Evolutionary conservation across 345 rosid genomes (phyloP), one percentile per base, ranked within the genome.

Genomic region (Boechera divaricarpa): DNA sequence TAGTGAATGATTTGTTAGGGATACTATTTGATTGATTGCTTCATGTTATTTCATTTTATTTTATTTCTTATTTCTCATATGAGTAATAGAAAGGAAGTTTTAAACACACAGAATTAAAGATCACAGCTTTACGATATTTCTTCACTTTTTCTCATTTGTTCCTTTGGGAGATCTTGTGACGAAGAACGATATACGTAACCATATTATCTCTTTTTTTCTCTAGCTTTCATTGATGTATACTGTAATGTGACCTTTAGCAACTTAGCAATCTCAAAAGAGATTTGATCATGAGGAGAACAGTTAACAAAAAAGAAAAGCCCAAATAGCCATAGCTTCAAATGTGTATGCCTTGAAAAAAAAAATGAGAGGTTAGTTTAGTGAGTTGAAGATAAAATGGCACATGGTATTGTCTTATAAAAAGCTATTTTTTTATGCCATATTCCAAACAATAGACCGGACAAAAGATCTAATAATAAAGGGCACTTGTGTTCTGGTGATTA

Each of bases 381-480:
- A 58, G 61, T 38, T 75, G 67, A 60, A 52, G 79, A 76, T 69
- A 69, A 60, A 69, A 69, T 76, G 42, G 31, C 79, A 76, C 74
- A 76, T 75, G 79, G 10, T 29, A n/a, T 28, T 66, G 78, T 59
- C 51, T 66, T 47, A 28, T 15, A 54, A 57, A 33, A 48, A 57
- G 56, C 6, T 8, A 63, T 53, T 38, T 52, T 18, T 58, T 13
- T 33, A 67, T 35, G 79, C 52, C 57, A 75, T 53, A 52, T 69
- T 53, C 57, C 80, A 13, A 76, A 76, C 64, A 69, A 70, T 48
- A 77, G 76, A 64, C 77, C 38, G 11, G 71, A 64, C 72, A 77
- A 77, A 63, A 69, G 42, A 77, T 63, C 74, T 60, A 69, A 61
- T 60, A 41, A 69, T 51, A 52, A 69, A 54, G 1, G 31, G 55